Percentiles rank a stretch among this genome's conserved stretches.
These are phyloP conservation scores for Metschnikowia hibisci DNA, from an alignment of 805 yeast genomes.

Conservation along the genomic window DNA sequence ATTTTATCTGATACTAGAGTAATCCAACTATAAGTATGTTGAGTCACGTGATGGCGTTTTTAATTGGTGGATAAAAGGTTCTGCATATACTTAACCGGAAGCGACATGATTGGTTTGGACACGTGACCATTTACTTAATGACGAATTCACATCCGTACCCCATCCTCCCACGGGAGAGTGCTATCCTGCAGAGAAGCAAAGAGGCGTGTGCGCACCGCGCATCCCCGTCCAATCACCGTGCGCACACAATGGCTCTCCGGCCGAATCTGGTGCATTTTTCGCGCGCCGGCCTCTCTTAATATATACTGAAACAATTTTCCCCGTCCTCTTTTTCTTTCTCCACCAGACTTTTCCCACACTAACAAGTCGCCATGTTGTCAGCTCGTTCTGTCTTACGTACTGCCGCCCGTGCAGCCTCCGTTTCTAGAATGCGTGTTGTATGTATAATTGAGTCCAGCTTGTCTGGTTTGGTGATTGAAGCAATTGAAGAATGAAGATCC, in stretches of 20 bases:
- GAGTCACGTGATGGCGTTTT: too few relatives aligned
- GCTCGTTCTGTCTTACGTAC: constrained; percentile 82
- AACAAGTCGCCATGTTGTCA: constrained; percentile 60
- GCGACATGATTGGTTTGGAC: too few relatives aligned
- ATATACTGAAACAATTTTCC: constrained; percentile 17
- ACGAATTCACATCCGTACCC: not conserved
- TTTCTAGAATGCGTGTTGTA: constrained; percentile 29
- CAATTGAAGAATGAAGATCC: too few relatives aligned
- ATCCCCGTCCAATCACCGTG: constrained; percentile 15
- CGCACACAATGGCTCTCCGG: constrained; percentile 16
- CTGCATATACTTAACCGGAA: too few relatives aligned
- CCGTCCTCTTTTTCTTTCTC: constrained; percentile 14
- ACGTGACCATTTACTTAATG: too few relatives aligned
- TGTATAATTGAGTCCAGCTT: constrained; percentile 12
- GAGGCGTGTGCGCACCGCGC: constrained; percentile 3
- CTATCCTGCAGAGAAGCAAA: not conserved
- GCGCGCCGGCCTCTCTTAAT: constrained; percentile 18
- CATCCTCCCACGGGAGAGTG: not conserved
- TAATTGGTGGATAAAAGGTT: too few relatives aligned
- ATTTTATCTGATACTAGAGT: too few relatives aligned
- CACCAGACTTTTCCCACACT: constrained; percentile 17
- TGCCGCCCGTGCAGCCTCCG: constrained; percentile 68
- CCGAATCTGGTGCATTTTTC: constrained; percentile 20
- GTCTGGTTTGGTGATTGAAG: not conserved
- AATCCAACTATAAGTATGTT: too few relatives aligned